phyloP scores from a whole-genome alignment of 2,329 filamentous ascomycete genomes.

The Aschersonia sp. region DNA sequence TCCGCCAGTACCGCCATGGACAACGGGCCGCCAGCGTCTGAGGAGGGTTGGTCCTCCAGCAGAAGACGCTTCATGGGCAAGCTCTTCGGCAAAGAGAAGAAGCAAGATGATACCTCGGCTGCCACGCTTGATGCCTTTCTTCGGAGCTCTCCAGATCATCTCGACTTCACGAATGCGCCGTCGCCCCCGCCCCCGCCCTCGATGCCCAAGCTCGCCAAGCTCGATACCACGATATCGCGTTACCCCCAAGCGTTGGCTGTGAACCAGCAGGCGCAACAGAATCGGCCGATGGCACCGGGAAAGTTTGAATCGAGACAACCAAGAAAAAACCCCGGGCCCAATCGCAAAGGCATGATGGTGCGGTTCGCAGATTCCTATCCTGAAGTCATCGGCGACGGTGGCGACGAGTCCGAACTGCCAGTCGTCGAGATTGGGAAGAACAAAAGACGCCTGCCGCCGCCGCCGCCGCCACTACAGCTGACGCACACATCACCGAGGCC shows the following conservation, averaged over 20 bases:
- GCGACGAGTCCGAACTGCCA: constrained; percentile 67
- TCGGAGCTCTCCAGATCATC: constrained; percentile 37
- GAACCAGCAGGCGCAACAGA: constrained; percentile 26
- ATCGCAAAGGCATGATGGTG: constrained; percentile 56
- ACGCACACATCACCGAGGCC: constrained; percentile 2
- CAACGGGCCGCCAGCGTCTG: constrained; percentile 24
- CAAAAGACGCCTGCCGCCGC: constrained; percentile 26
- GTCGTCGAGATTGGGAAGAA: constrained; percentile 54
- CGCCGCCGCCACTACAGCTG: constrained; percentile 8
- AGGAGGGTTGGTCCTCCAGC: constrained; percentile 27
- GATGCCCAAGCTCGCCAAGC: constrained; percentile 34
- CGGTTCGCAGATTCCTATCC: constrained; percentile 59
- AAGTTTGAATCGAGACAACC: constrained; percentile 28
- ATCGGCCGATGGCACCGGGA: constrained; percentile 22
- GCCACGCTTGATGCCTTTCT: constrained; percentile 45
- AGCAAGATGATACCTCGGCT: constrained; percentile 16
- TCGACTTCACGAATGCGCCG: constrained; percentile 36
- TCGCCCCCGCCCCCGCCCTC: constrained; percentile 26
- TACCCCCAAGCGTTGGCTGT: constrained; percentile 39
- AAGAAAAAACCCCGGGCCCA: constrained; percentile 27
- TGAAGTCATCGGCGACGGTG: constrained; percentile 79
- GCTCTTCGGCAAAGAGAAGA: constrained; percentile 36
- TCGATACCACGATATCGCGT: constrained; percentile 41
- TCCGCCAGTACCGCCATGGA: constrained; percentile 22
- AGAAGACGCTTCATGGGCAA: constrained; percentile 48